phyloP scores from a whole-genome alignment of 805 yeast species.

The Metschnikowia reukaufii region DNA sequence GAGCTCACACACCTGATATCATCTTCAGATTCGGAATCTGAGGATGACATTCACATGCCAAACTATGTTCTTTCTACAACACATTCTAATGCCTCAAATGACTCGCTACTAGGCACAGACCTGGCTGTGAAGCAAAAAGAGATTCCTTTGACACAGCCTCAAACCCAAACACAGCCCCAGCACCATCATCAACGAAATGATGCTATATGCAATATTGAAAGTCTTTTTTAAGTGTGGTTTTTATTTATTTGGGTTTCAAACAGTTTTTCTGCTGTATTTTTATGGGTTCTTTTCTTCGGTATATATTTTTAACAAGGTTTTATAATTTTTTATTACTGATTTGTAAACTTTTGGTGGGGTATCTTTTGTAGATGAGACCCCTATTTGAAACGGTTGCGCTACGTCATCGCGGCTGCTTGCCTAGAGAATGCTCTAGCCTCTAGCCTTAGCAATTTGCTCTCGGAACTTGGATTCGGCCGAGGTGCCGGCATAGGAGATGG shows the following conservation, averaged over 20 bases:
- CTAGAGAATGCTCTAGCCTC: not conserved
- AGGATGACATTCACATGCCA: slow-evolving; percentile 15
- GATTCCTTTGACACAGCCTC: too few species aligned
- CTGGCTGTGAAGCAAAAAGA: not conserved
- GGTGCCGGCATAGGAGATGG: not conserved
- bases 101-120: slow-evolving; percentile 4
- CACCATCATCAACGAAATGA: slow-evolving; percentile 26
- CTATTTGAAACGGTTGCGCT: not conserved
- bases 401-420: not conserved
- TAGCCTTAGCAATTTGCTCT: not conserved
- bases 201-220: slow-evolving; percentile 41
- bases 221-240: slow-evolving; percentile 34
- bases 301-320: not conserved
- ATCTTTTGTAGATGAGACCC: too few species aligned
- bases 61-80: slow-evolving; percentile 11
- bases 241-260: not conserved
- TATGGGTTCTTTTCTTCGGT: slow-evolving; percentile 1
- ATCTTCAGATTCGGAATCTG: slow-evolving; percentile 19
- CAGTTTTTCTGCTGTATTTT: not conserved
- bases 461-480: not conserved
- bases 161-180: not conserved
- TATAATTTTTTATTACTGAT: not conserved
- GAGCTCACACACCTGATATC: slow-evolving; percentile 19
- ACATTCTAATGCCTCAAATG: slow-evolving; percentile 6
- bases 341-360: too few species aligned